Conservation (phyloP, 192 early-diverging fungal genomes). For the Linnemannia exigua region DNA sequence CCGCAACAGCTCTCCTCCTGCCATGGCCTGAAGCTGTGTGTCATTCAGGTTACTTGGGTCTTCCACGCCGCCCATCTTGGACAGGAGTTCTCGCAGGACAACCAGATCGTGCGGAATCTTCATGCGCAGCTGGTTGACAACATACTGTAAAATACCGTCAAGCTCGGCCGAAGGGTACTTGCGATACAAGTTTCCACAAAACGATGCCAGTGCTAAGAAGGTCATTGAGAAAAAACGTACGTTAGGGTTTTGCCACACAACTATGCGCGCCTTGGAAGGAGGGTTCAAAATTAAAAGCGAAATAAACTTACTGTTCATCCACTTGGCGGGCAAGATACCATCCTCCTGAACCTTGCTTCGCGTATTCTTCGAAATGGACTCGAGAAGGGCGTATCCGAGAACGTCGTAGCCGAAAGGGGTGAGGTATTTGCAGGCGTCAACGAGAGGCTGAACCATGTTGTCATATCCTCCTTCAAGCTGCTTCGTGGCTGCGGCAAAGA, state of each 20-base stretch:
- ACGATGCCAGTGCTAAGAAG: conserved; percentile 64
- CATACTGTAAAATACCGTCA: conserved; percentile 70
- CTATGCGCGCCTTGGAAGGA: not conserved
- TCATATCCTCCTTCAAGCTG: conserved; percentile 77
- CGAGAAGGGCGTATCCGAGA: conserved; percentile 75
- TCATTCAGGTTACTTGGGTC: conserved; percentile 65
- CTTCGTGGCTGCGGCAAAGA: conserved; percentile 77
- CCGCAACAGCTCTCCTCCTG: conserved; percentile 72
- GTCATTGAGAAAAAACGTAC: not conserved
- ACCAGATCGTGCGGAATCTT: conserved; percentile 73
- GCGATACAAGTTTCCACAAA: conserved; percentile 74
- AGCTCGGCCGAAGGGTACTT: conserved; percentile 79
- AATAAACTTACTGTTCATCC: conserved; percentile 69
- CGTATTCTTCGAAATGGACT: conserved; percentile 68
- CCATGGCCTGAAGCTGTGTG: conserved; percentile 73
- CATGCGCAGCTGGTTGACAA: conserved; percentile 71
- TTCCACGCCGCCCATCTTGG: conserved; percentile 80
- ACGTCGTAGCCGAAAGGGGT: conserved; percentile 83
- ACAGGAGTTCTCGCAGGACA: conserved; percentile 78
- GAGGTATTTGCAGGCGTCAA: conserved; percentile 84
- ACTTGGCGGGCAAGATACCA: conserved; percentile 69
- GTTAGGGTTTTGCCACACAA: not conserved
- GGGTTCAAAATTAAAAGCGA: not conserved
- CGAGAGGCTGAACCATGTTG: conserved; percentile 80
- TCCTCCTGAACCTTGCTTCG: conserved; percentile 74